These are phyloP conservation scores for Suzukiozyma palmioleophila DNA, from an alignment of 1,139 yeast genomes.

Conservation along the genomic window DNA sequence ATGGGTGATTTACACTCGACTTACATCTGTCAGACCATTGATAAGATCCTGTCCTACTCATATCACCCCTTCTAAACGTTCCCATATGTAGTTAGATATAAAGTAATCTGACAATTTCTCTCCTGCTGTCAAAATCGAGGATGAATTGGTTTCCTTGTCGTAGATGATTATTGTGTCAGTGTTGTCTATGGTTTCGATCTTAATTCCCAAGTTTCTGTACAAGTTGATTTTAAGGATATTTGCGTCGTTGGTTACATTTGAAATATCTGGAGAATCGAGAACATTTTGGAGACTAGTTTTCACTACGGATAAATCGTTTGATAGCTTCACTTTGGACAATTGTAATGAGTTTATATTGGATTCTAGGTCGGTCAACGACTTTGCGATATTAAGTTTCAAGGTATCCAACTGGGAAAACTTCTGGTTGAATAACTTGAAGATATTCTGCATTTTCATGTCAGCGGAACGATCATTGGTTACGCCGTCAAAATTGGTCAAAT, in stretches of 20 bases:
- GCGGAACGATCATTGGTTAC: conserved; percentile 19
- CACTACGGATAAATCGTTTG: conserved; percentile 24
- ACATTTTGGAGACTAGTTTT: conserved; percentile 19
- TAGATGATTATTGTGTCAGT: conserved; percentile 44
- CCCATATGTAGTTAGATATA: conserved; percentile 72
- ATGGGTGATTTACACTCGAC: too few species aligned
- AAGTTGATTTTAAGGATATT: conserved; percentile 39
- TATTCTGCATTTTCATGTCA: conserved; percentile 15
- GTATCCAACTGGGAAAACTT: conserved; percentile 40
- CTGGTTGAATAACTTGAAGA: conserved; percentile 24
- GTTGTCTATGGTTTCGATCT: conserved; percentile 23
- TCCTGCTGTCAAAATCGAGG: conserved; percentile 53
- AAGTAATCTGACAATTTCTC: conserved; percentile 59
- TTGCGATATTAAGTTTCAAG: conserved; percentile 51
- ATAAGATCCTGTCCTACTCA: too few species aligned
- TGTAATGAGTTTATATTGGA: conserved; percentile 45
- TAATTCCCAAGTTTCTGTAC: conserved; percentile 42
- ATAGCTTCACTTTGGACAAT: conserved; percentile 38
- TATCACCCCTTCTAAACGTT: conserved; percentile 28
- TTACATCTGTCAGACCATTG: too few species aligned
- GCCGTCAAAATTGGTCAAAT: conserved; percentile 6
- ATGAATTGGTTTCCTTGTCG: conserved; percentile 42
- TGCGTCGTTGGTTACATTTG: conserved; percentile 24
- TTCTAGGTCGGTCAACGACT: conserved; percentile 53
- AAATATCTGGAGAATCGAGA: conserved; percentile 14